A percentile compares a stretch with the other conserved stretches of the same genome.
phyloP scores from a whole-genome alignment of 768 basidiomycete species.

The Crucibulum laeve region DNA sequence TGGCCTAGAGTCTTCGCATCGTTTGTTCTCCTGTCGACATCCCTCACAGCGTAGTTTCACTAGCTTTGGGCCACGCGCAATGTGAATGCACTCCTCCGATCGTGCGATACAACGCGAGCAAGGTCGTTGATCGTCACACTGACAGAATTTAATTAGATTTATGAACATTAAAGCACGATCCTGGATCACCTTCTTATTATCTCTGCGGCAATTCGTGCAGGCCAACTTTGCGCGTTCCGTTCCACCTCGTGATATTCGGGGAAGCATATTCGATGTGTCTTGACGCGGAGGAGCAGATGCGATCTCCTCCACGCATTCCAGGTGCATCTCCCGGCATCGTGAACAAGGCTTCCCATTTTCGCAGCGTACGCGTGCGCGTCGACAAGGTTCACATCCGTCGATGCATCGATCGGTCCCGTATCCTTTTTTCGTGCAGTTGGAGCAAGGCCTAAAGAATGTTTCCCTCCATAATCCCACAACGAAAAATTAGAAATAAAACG shows the following conservation, averaged over 20 bases:
- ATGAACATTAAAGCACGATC: slow-evolving; percentile 4
- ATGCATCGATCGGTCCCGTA: slow-evolving; percentile 48
- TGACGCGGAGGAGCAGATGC: slow-evolving; percentile 16
- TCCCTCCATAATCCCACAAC: neutral
- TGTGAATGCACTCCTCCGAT: slow-evolving; percentile 51
- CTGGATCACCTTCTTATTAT: slow-evolving; percentile 56
- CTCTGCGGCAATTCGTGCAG: slow-evolving; percentile 55
- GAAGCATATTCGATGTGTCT: slow-evolving; percentile 16
- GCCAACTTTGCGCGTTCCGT: slow-evolving; percentile 54
- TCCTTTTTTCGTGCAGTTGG: slow-evolving; percentile 52
- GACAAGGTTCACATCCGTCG: slow-evolving; percentile 59
- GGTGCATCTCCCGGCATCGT: slow-evolving; percentile 45
- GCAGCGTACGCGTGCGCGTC: slow-evolving; percentile 54
- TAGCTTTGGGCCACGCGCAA: slow-evolving; percentile 51
- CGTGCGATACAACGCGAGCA: slow-evolving; percentile 56
- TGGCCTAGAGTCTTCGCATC: slow-evolving; percentile 57
- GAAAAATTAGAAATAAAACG: slow-evolving; percentile 8
- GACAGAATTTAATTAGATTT: slow-evolving; percentile 4
- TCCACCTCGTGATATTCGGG: slow-evolving; percentile 21
- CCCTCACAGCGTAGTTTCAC: slow-evolving; percentile 57
- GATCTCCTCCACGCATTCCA: slow-evolving; percentile 47
- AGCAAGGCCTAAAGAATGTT: slow-evolving; percentile 44
- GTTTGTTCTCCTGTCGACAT: slow-evolving; percentile 51
- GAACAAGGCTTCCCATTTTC: slow-evolving; percentile 44
- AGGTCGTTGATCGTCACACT: slow-evolving; percentile 65